phyloP scores from a whole-genome alignment of 805 yeast species.

The Peterozyma xylosa region DNA sequence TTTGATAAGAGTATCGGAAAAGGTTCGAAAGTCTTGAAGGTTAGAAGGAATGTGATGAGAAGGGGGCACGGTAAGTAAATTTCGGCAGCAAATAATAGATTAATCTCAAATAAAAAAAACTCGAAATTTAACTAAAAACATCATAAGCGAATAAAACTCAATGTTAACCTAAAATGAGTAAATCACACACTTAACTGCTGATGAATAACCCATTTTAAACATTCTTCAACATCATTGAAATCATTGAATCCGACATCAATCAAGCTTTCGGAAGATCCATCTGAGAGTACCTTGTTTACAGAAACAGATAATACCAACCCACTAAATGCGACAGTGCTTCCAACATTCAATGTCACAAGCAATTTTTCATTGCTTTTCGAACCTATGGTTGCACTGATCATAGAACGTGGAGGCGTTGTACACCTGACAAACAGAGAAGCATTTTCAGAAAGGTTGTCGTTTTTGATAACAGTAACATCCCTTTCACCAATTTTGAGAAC shows the following conservation, averaged over 20 bases:
- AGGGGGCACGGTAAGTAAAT: conserved; percentile 9
- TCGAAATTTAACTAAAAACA: too few species aligned
- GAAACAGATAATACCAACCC: too few species aligned
- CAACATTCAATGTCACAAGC: conserved; percentile 26
- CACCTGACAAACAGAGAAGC: conserved; percentile 28
- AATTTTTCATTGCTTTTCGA: conserved; percentile 26
- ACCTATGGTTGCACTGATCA: conserved; percentile 10
- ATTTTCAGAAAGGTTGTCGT: conserved; percentile 15
- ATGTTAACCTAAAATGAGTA: too few species aligned
- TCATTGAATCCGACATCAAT: conserved; percentile 43
- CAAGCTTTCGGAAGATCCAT: conserved; percentile 26
- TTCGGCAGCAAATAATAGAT: not conserved
- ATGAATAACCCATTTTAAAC: conserved; percentile 38
- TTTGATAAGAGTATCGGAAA: conserved; percentile 26
- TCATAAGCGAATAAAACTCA: too few species aligned
- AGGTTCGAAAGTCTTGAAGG: conserved; percentile 42
- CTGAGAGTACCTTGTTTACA: conserved; percentile 11
- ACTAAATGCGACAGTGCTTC: too few species aligned
- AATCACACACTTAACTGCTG: too few species aligned
- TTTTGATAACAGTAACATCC: not conserved
- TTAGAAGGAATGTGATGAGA: conserved; percentile 40
- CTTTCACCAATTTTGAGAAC: not conserved
- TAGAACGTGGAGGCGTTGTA: conserved; percentile 28
- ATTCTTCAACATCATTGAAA: conserved; percentile 43
- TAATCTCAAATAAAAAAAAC: too few species aligned